These are phyloP conservation scores for Symbiotaphrina buchneri DNA, from an alignment of 495 filamentous ascomycete species.

Conservation along the genomic window DNA sequence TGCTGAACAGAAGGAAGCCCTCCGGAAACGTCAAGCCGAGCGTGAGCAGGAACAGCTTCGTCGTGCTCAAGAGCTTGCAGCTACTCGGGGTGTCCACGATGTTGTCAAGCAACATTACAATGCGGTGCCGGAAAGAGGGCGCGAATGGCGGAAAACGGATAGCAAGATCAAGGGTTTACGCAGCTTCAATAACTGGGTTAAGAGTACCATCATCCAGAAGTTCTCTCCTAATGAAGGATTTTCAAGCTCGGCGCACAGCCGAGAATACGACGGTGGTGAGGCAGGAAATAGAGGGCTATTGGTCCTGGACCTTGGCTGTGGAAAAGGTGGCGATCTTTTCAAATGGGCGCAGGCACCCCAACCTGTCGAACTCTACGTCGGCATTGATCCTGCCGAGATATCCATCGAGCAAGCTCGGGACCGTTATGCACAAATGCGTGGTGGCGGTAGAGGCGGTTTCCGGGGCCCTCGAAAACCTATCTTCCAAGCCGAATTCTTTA, in stretches of 20 bases:
- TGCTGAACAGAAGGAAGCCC: conserved; percentile 41
- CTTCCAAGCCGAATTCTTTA: conserved; percentile 68
- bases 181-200: conserved; percentile 97
- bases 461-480: conserved; percentile 28
- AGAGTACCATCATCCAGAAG: conserved; percentile 89
- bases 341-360: conserved; percentile 91
- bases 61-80: conserved; percentile 21
- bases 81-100: conserved; percentile 44
- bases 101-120: conserved; percentile 90
- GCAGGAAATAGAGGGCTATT: conserved; percentile 20
- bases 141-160: conserved; percentile 85
- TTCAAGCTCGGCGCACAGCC: too few relatives aligned
- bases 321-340: conserved; percentile 83
- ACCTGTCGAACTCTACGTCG: conserved; percentile 69
- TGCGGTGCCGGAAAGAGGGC: conserved; percentile 73
- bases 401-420: conserved; percentile 77
- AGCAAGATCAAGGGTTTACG: conserved; percentile 84
- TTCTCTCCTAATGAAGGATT: conserved; percentile 78
- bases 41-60: conserved; percentile 34
- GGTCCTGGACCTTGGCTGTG: conserved; percentile 86
- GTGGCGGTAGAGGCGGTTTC: conserved; percentile 23
- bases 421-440: conserved; percentile 48
- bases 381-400: conserved; percentile 77
- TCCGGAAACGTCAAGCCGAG: conserved; percentile 41
- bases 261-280: conserved; percentile 18